These are phyloP conservation scores for Ceratobasidium sp. DNA, from an alignment of 1,284 basidiomycete species.

Conservation along the genomic window DNA sequence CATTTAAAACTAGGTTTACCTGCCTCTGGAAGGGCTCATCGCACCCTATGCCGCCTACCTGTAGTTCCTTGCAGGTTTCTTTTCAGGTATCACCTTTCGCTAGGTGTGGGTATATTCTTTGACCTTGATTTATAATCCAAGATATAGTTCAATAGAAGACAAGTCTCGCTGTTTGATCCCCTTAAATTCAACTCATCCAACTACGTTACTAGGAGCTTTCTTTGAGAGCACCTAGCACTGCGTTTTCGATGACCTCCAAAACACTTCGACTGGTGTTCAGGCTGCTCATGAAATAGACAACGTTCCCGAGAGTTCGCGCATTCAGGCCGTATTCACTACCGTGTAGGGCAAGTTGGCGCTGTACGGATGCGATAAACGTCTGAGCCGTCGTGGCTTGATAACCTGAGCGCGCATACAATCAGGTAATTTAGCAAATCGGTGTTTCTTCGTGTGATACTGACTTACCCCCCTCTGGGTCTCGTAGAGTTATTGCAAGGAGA, in stretches of 20 bases:
- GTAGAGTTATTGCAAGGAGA: constrained; percentile 84
- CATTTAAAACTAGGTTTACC: too few relatives aligned
- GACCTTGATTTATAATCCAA: too few relatives aligned
- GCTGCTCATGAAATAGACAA: constrained; percentile 95
- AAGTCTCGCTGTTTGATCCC: too few relatives aligned
- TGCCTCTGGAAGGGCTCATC: too few relatives aligned
- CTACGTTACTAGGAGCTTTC: background rate
- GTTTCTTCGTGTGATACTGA: constrained; percentile 44
- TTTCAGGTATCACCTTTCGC: too few relatives aligned
- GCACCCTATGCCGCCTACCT: too few relatives aligned
- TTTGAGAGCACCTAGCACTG: constrained; percentile 9
- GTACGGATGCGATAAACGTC: constrained; percentile 64
- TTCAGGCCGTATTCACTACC: constrained; percentile 73
- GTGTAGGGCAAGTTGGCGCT: constrained; percentile 44
- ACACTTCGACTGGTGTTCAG: constrained; percentile 69
- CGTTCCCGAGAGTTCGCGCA: constrained; percentile 89
- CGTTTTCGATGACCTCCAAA: background rate
- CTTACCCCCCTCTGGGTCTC: constrained; percentile 68
- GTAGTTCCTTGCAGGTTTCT: too few relatives aligned
- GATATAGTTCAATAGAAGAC: too few relatives aligned
- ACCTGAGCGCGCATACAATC: constrained; percentile 58
- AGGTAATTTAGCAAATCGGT: constrained; percentile 39
- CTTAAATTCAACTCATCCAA: background rate
- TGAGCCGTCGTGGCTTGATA: constrained; percentile 83
- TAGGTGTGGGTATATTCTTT: too few relatives aligned